These are phyloP conservation scores for Rauvolfia tetraphylla DNA, from an alignment of 257 asterid genomes.

Conservation along the genomic window DNA sequence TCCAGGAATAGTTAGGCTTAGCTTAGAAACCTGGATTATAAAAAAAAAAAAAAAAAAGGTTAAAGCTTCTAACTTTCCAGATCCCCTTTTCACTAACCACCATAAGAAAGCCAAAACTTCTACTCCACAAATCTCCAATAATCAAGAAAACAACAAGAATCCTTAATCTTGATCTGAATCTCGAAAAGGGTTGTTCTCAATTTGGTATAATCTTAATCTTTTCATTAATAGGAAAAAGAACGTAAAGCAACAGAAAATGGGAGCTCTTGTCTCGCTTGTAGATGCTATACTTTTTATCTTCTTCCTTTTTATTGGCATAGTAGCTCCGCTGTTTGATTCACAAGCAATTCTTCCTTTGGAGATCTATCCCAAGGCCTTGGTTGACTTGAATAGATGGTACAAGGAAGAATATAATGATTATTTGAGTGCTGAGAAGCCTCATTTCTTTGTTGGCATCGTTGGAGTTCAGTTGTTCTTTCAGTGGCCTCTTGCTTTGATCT, in stretches of 20 bases:
- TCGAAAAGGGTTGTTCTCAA: neutral
- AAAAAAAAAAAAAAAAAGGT: too few species aligned
- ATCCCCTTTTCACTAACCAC: constrained; percentile 25
- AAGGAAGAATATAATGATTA: constrained; percentile 61
- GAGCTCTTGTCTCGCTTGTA: constrained; percentile 42
- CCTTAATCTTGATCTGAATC: neutral
- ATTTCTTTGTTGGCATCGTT: constrained; percentile 74
- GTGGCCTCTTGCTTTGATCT: constrained; percentile 75
- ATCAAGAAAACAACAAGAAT: neutral
- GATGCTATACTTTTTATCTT: constrained; percentile 58
- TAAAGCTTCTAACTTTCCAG: neutral
- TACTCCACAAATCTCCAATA: constrained; percentile 1
- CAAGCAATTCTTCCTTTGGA: constrained; percentile 58
- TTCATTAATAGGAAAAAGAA: neutral
- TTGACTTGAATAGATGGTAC: constrained; percentile 69
- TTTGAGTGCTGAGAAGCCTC: constrained; percentile 64
- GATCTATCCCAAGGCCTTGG: constrained; percentile 51
- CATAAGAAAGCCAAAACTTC: neutral
- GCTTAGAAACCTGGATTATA: too few species aligned
- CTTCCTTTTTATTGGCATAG: constrained; percentile 61
- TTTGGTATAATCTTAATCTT: neutral
- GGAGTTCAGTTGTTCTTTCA: constrained; percentile 81
- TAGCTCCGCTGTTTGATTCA: constrained; percentile 74
- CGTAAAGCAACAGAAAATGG: constrained; percentile 33
- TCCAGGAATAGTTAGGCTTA: too few species aligned